A percentile compares a stretch with the other conserved stretches of the same genome.
Conservation (phyloP, 192 early-diverging fungal species). For the Backusella liffmaniae region DNA sequence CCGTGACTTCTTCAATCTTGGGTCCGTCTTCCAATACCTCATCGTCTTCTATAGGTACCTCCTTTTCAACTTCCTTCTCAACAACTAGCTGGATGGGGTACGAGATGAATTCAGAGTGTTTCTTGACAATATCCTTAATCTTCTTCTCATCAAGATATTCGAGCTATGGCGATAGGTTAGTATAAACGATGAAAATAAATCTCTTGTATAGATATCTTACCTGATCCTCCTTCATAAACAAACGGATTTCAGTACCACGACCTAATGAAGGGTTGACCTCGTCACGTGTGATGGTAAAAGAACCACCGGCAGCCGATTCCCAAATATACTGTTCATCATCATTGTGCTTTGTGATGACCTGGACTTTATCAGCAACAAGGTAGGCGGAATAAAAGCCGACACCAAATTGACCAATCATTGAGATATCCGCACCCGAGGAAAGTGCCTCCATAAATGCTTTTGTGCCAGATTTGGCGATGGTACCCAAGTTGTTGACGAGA, state of each 20-base stretch:
- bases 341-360: slow-evolving; percentile 95
- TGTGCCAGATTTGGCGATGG: slow-evolving; percentile 99
- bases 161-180: neutral
- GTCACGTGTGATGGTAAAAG: slow-evolving; percentile 93
- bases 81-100: slow-evolving; percentile 97
- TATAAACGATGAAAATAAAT: neutral
- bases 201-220: neutral
- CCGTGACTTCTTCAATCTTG: slow-evolving; percentile 84
- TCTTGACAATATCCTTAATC: slow-evolving; percentile 99
- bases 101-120: slow-evolving; percentile 99
- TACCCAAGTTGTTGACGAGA: slow-evolving; percentile 96
- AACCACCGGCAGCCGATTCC: slow-evolving; percentile 86
- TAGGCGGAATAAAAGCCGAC: slow-evolving; percentile 99
- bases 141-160: slow-evolving; percentile 97
- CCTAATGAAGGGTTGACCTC: slow-evolving; percentile 84
- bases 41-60: slow-evolving; percentile 80
- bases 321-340: slow-evolving; percentile 96
- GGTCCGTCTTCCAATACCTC: slow-evolving; percentile 66
- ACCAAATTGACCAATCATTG: slow-evolving; percentile 99
- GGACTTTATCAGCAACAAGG: slow-evolving; percentile 96
- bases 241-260: slow-evolving; percentile 92
- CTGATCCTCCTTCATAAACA: slow-evolving; percentile 97
- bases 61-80: slow-evolving; percentile 97
- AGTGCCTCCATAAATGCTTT: slow-evolving; percentile 99
- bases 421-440: slow-evolving; percentile 92